phyloP scores from a whole-genome alignment of 805 yeast genomes.

The Cephaloascus fragrans region DNA sequence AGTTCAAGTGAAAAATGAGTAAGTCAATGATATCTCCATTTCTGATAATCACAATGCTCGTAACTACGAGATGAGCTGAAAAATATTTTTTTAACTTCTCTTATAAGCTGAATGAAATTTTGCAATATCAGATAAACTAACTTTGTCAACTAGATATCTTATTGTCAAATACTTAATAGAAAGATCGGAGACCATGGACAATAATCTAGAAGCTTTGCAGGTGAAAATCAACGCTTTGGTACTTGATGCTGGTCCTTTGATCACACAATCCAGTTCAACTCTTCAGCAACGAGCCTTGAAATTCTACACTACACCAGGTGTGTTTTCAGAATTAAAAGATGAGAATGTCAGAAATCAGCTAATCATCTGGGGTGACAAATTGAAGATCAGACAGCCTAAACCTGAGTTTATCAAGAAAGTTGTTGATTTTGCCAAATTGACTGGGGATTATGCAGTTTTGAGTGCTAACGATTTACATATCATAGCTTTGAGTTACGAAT shows the following conservation, averaged over 20 bases:
- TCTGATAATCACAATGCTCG: no score
- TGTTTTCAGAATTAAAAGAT: constrained; percentile 76
- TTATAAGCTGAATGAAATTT: no score
- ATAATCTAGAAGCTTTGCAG: no score
- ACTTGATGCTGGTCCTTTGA: constrained; percentile 92
- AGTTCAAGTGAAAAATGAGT: no score
- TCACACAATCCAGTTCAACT: constrained; percentile 72
- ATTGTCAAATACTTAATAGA: no score
- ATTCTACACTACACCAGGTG: constrained; percentile 92
- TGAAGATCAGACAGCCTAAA: constrained; percentile 71
- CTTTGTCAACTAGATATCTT: no score
- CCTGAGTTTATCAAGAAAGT: constrained; percentile 55
- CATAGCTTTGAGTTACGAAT: constrained; percentile 82
- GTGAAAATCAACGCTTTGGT: constrained; percentile 50
- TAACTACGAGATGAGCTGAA: no score
- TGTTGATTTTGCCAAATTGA: constrained; percentile 65
- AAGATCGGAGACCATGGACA: no score
- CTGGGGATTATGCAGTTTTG: constrained; percentile 87
- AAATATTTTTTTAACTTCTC: no score
- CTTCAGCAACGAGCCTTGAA: constrained; percentile 58
- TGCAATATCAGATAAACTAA: no score
- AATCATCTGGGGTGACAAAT: constrained; percentile 66
- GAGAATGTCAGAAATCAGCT: constrained; percentile 75
- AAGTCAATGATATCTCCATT: no score
- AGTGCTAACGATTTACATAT: constrained; percentile 90